Percentiles rank a stretch among this genome's conserved stretches.
Conservation (phyloP, 192 early-diverging fungal genomes). For the Linnemannia schmuckeri region DNA sequence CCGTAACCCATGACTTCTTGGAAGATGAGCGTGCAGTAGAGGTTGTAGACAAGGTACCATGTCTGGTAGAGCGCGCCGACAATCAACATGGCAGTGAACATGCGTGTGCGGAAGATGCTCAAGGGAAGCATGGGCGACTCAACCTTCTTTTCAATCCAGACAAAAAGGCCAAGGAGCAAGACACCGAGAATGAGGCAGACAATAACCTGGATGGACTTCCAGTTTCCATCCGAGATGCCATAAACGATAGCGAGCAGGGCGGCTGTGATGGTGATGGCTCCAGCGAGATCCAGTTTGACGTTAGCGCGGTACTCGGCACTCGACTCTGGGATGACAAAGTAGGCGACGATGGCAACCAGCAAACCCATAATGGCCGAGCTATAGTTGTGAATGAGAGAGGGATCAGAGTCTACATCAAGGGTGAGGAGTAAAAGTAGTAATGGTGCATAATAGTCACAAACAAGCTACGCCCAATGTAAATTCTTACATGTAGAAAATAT, state of each 20-base stretch:
- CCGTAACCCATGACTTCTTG: slow-evolving; percentile 62
- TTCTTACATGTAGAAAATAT: slow-evolving; percentile 58
- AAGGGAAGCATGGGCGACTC: slow-evolving; percentile 58
- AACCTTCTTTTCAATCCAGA: slow-evolving; percentile 56
- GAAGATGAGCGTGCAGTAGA: slow-evolving; percentile 64
- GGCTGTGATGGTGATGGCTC: slow-evolving; percentile 46
- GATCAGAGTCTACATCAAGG: neutral
- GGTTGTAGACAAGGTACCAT: slow-evolving; percentile 60
- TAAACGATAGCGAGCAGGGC: slow-evolving; percentile 54
- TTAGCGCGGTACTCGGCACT: slow-evolving; percentile 27
- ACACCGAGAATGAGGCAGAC: slow-evolving; percentile 53
- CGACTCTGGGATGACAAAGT: slow-evolving; percentile 53
- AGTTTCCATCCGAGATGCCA: slow-evolving; percentile 54
- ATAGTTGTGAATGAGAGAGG: neutral
- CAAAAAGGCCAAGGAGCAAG: slow-evolving; percentile 51
- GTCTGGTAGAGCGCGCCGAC: slow-evolving; percentile 59
- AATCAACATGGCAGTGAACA: slow-evolving; percentile 63
- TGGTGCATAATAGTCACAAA: neutral
- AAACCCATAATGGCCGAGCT: slow-evolving; percentile 57
- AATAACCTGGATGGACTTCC: slow-evolving; percentile 52
- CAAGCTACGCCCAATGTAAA: neutral
- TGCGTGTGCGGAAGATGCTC: slow-evolving; percentile 59
- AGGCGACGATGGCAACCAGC: slow-evolving; percentile 45
- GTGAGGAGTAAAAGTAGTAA: neutral
- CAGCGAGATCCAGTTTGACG: slow-evolving; percentile 49